These are phyloP conservation scores for Myriosclerotinia scirpicola DNA, from an alignment of 2,329 filamentous ascomycete genomes.

Conservation along the genomic window DNA sequence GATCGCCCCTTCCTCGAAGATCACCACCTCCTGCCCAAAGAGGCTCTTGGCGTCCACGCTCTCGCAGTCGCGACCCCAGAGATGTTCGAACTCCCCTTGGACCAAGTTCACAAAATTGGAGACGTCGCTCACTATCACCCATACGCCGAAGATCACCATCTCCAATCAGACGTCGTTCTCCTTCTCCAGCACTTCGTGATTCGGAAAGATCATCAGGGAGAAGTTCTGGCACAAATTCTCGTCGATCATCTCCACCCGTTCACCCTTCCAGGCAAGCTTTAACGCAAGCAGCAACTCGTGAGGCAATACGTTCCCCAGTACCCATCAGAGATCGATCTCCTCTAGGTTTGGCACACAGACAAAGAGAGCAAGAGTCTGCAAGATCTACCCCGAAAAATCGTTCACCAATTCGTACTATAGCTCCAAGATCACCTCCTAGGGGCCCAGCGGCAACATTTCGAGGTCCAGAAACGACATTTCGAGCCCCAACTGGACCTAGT, in stretches of 20 bases:
- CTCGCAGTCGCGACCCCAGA: constrained; percentile 54
- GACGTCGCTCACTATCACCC: constrained; percentile 55
- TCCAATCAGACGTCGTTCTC: constrained; percentile 44
- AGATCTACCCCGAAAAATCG: constrained; percentile 39
- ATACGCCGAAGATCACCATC: constrained; percentile 39
- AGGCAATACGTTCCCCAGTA: constrained; percentile 36
- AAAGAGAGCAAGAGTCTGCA: constrained; percentile 36
- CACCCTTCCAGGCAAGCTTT: constrained; percentile 54
- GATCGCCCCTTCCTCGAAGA: constrained; percentile 39
- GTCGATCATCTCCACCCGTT: constrained; percentile 59
- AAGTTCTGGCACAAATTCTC: constrained; percentile 59
- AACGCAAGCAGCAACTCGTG: constrained; percentile 41
- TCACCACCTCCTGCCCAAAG: constrained; percentile 42
- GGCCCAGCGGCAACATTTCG: constrained; percentile 39
- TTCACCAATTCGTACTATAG: constrained; percentile 35
- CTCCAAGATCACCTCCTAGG: constrained; percentile 39
- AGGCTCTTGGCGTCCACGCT: constrained; percentile 43
- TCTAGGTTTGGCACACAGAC: constrained; percentile 33
- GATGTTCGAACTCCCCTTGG: constrained; percentile 47
- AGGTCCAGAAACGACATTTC: constrained; percentile 38
- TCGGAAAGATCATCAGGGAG: constrained; percentile 52
- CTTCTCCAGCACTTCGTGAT: constrained; percentile 50
- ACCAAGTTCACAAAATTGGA: constrained; percentile 49
- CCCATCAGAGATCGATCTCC: constrained; percentile 35
- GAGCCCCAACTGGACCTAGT: constrained; percentile 41